A percentile compares a stretch with the other conserved stretches of the same genome.
Evolutionary conservation across 1,284 basidiomycete genomes (phyloP).

Genomic region (Ustilago bromivora): DNA sequence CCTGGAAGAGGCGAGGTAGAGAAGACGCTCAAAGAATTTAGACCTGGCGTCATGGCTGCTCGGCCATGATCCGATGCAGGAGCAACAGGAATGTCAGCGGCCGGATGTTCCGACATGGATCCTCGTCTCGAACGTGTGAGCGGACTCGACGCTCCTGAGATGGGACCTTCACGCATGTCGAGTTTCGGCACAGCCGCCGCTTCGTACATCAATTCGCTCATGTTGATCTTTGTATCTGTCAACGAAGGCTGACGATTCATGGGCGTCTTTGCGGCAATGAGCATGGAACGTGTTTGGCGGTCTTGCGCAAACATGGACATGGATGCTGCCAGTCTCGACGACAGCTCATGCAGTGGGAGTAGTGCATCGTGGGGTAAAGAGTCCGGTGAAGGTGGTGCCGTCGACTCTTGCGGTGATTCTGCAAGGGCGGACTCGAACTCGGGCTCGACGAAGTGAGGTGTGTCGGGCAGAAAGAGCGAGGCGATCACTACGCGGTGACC

Average conservation of each 20-base stretch:
- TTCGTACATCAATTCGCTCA: conserved; percentile 65
- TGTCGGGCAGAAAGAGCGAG: conserved; percentile 64
- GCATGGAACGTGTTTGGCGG: conserved; percentile 31
- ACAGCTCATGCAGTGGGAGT: conserved; percentile 57
- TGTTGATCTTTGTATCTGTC: conserved; percentile 55
- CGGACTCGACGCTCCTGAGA: conserved; percentile 53
- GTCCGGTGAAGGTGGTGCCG: conserved; percentile 46
- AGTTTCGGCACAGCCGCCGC: conserved; percentile 49
- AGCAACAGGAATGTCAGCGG: conserved; percentile 52
- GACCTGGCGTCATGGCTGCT: conserved; percentile 31
- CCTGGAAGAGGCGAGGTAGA: conserved; percentile 35
- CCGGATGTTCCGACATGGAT: conserved; percentile 30
- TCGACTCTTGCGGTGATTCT: conserved; percentile 46
- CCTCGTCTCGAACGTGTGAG: conserved; percentile 31
- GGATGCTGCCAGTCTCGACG: conserved; percentile 48
- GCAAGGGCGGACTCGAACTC: conserved; percentile 41
- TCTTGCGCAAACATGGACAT: conserved; percentile 30
- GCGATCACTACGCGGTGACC: conserved; percentile 66
- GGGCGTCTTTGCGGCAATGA: conserved; percentile 28
- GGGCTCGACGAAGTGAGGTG: conserved; percentile 52
- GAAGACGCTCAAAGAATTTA: conserved; percentile 8
- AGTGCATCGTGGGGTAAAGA: conserved; percentile 27
- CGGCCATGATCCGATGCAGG: conserved; percentile 56
- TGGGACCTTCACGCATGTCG: conserved; percentile 31
- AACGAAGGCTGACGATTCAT: conserved; percentile 42